Evolutionary conservation across 495 filamentous ascomycete genomes (phyloP).

Genomic region (Penicillium paxilli): DNA sequence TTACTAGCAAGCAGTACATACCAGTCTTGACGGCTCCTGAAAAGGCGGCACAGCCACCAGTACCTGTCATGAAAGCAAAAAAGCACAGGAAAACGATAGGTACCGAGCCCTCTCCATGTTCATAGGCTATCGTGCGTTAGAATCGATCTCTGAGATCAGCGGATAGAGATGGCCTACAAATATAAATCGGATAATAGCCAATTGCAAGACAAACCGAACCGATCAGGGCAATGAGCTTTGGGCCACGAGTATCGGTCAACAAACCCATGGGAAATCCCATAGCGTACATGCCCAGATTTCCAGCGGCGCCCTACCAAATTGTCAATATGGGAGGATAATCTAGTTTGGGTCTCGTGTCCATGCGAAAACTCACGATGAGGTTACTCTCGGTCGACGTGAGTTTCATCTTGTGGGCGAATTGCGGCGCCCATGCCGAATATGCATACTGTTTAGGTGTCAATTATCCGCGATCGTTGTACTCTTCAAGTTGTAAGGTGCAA

Average conservation of each 20-base stretch:
- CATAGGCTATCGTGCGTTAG: conserved; percentile 41
- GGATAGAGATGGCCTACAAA: conserved; percentile 42
- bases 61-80: conserved; percentile 79
- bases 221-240: conserved; percentile 70
- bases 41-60: conserved; percentile 87
- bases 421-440: conserved; percentile 96
- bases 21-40: conserved; percentile 78
- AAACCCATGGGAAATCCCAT: conserved; percentile 86
- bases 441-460: conserved; percentile 68
- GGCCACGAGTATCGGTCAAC: conserved; percentile 81
- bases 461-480: conserved; percentile 8
- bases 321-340: conserved; percentile 14
- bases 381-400: conserved; percentile 89
- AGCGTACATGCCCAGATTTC: conserved; percentile 96
- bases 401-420: conserved; percentile 83
- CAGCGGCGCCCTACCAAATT: conserved; percentile 66
- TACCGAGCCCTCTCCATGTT: conserved; percentile 55
- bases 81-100: conserved; percentile 72
- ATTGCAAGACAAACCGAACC: conserved; percentile 68
- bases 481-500: not conserved
- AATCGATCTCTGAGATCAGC: not conserved
- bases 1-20: conserved; percentile 29
- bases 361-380: conserved; percentile 64
- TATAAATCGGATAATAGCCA: conserved; percentile 81
- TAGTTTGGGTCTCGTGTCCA: not conserved